A percentile compares a stretch with the other conserved stretches of the same genome.
Evolutionary conservation across 2,329 filamentous ascomycete species (phyloP).

Genomic region (Penicillium psychrosexuale): DNA sequence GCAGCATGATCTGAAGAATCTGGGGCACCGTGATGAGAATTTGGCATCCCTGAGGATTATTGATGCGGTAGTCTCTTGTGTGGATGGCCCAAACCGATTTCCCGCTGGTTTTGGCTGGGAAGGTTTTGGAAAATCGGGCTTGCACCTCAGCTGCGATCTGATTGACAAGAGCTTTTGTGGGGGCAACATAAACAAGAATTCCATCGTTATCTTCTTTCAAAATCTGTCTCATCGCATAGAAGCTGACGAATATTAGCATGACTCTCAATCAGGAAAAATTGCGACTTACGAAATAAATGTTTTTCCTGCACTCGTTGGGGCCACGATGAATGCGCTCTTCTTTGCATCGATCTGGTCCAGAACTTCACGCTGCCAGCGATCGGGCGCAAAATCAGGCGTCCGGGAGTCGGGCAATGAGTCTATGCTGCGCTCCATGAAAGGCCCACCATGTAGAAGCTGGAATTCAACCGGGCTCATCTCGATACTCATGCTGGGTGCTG

Average conservation of each 20-base stretch:
- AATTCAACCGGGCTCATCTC: slow-evolving; percentile 54
- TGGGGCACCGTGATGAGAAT: slow-evolving; percentile 74
- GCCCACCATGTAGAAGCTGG: slow-evolving; percentile 66
- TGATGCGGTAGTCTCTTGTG: slow-evolving; percentile 71
- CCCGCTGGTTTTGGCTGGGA: slow-evolving; percentile 50
- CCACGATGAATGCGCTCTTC: slow-evolving; percentile 70
- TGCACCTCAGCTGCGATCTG: slow-evolving; percentile 79
- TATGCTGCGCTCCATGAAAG: slow-evolving; percentile 72
- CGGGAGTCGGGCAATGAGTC: slow-evolving; percentile 65
- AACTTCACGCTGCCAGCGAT: slow-evolving; percentile 72
- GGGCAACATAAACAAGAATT: slow-evolving; percentile 73
- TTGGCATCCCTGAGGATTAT: slow-evolving; percentile 69
- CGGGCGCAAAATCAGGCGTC: slow-evolving; percentile 65
- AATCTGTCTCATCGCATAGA: slow-evolving; percentile 78
- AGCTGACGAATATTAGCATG: slow-evolving; percentile 37
- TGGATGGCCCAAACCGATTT: slow-evolving; percentile 77
- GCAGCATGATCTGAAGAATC: slow-evolving; percentile 74
- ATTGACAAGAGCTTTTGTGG: slow-evolving; percentile 78
- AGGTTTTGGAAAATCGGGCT: slow-evolving; percentile 67
- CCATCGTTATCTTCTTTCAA: slow-evolving; percentile 66
- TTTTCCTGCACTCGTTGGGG: slow-evolving; percentile 75
- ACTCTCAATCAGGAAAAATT: not conserved
- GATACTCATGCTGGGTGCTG: slow-evolving; percentile 29
- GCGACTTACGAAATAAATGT: slow-evolving; percentile 64
- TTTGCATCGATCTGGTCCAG: slow-evolving; percentile 69